Percentiles rank a stretch among this genome's conserved stretches.
Evolutionary conservation across 768 basidiomycete genomes (phyloP).

Genomic region (Tylopilus balloui): DNA sequence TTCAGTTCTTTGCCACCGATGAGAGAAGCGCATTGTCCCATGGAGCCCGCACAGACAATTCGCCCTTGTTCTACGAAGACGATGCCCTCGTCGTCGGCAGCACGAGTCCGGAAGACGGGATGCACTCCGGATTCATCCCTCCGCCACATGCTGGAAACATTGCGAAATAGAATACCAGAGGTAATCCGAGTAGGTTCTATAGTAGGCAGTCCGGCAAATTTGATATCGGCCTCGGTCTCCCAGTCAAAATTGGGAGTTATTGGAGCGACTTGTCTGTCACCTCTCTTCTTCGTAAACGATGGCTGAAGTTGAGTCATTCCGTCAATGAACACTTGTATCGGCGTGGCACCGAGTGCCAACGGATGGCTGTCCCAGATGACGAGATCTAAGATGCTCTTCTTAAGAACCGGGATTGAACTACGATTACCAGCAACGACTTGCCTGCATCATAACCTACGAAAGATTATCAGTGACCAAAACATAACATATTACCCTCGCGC

Average conservation of each 20-base stretch:
- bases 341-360: conserved; percentile 72
- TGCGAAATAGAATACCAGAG: conserved; percentile 47
- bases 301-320: conserved; percentile 61
- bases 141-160: conserved; percentile 41
- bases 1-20: conserved; percentile 6
- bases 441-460: conserved; percentile 63
- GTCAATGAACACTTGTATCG: conserved; percentile 78
- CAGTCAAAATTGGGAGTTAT: conserved; percentile 52
- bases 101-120: conserved; percentile 12
- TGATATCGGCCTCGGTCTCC: conserved; percentile 54
- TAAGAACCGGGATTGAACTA: neutral
- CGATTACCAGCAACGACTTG: conserved; percentile 2
- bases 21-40: conserved; percentile 10
- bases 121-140: conserved; percentile 21
- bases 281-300: conserved; percentile 42
- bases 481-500: neutral
- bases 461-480: conserved; percentile 1
- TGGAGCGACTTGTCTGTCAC: conserved; percentile 48
- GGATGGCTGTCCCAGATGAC: conserved; percentile 76
- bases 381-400: conserved; percentile 34
- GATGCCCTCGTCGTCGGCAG: conserved; percentile 16
- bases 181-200: conserved; percentile 38
- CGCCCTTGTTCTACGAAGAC: conserved; percentile 53
- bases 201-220: conserved; percentile 68
- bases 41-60: conserved; percentile 43